Evolutionary conservation across 1,284 basidiomycete genomes (phyloP).

Genomic region (Cryptococcus sp.): DNA sequence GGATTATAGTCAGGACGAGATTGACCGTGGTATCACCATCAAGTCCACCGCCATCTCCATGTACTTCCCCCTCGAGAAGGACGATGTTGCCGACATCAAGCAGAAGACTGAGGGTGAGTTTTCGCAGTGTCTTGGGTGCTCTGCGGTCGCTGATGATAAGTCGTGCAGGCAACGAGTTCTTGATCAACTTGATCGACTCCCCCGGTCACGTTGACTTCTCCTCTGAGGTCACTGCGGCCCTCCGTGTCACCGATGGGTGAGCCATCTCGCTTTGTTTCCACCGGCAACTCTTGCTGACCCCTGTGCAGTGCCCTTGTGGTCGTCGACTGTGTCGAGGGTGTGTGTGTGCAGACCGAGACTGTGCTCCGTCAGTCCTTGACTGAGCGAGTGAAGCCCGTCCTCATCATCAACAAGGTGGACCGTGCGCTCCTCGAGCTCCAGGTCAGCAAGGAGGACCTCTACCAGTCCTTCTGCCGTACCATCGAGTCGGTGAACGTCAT

Average conservation of each 20-base stretch:
- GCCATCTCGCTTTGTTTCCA: conserved; percentile 4
- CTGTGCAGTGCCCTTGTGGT: conserved; percentile 79
- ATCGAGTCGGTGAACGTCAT: conserved; percentile 99
- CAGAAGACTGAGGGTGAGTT: conserved; percentile 82
- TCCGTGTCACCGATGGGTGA: conserved; percentile 91
- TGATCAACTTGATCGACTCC: conserved; percentile 99
- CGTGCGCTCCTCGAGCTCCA: conserved; percentile 98
- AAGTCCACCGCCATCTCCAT: conserved; percentile 99
- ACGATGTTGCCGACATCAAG: conserved; percentile 77
- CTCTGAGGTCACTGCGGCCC: conserved; percentile 98
- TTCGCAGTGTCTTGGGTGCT: neutral
- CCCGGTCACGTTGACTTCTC: conserved; percentile 99
- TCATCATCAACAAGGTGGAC: conserved; percentile 99
- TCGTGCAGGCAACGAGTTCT: conserved; percentile 84
- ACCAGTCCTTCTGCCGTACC: conserved; percentile 96
- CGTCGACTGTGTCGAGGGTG: conserved; percentile 99
- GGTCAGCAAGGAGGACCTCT: conserved; percentile 94
- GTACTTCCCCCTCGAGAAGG: conserved; percentile 96
- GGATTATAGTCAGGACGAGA: conserved; percentile 79
- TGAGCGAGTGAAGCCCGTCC: conserved; percentile 99
- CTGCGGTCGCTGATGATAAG: neutral
- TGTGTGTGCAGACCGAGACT: conserved; percentile 99
- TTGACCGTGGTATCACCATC: conserved; percentile 99
- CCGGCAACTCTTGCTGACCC: neutral
- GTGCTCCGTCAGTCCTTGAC: conserved; percentile 95